Base-by-base conservation (phyloP, 2,329 filamentous ascomycete species). In the Colletotrichum sp. region DNA sequence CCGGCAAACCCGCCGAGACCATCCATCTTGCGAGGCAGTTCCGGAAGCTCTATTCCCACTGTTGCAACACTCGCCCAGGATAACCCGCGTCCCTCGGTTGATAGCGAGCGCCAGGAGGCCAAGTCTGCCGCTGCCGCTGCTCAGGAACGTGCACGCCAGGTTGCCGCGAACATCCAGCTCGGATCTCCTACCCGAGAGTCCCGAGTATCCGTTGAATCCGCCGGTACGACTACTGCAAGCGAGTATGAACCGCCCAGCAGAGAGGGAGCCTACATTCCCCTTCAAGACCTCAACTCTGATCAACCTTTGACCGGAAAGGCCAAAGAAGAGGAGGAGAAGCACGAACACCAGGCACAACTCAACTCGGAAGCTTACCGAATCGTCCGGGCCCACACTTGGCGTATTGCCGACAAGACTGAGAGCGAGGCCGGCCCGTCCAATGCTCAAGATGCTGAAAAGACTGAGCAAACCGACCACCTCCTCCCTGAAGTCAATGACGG, bases 21-120 rank as follows among this genome's bases (percentile, higher is more conserved):
- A 4, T 88, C 87, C 4, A 82, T 88, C 15, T 77, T 88, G 59
- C 86, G 87, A 63, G 85, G 83, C 18, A 85, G 82, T 78, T 87
- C 86, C 15, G 83, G 84, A 34, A 84, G 85, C 67, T 86, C 84
- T 1, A 81, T 86, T 13, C 80, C 80, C 30, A 84, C 82, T 30
- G 43, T 75, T 21, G 74, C 70, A 24, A 65, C 74, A 4, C 48
- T 73, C 3, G 70, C 74, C 24, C 65, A 59, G 24, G 73, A 75
- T 6, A 43, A 68, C 9, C 70, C 74, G n/a, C 74, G 71, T 30
- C 34, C 64, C 1, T 65, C 70, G 2, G 32, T 67, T 13, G 74
- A 80, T 3, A 80, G 82, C 43, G 82, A 81, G 59, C 74, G 74
- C 21, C 74, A 73, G 36, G 74, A 75, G 7, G 64, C 74, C 32